phyloP scores from a whole-genome alignment of 768 basidiomycete species.

The Cystofilobasidium capitatum region DNA sequence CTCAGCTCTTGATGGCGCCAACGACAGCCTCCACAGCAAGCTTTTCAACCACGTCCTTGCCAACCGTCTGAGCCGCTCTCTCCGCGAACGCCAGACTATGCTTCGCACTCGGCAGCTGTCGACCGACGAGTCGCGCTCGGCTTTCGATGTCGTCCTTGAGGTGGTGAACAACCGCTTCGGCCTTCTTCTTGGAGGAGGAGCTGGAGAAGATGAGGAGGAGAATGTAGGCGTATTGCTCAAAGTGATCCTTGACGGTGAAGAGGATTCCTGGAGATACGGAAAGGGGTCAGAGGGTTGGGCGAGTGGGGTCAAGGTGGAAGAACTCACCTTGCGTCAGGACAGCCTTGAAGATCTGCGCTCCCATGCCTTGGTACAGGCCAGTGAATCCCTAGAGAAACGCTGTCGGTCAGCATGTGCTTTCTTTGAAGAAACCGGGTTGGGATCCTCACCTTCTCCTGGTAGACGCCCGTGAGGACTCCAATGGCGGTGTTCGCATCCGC shows the following conservation, averaged over 20 bases:
- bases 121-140: not conserved
- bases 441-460: too few relatives aligned
- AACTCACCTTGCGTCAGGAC: constrained; percentile 74
- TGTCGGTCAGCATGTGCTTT: not conserved
- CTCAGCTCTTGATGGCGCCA: not conserved
- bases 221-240: constrained; percentile 74
- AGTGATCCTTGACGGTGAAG: constrained; percentile 96
- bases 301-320: not conserved
- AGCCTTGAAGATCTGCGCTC: constrained; percentile 90
- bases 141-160: not conserved
- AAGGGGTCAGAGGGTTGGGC: not conserved
- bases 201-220: constrained; percentile 38
- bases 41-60: constrained; percentile 23
- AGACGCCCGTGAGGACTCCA: too few relatives aligned
- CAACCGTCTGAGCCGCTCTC: not conserved
- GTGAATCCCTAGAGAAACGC: constrained; percentile 48
- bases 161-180: not conserved
- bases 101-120: constrained; percentile 1
- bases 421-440: too few relatives aligned
- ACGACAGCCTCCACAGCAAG: constrained; percentile 3
- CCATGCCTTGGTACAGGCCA: constrained; percentile 99
- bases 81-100: not conserved
- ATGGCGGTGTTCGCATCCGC: too few relatives aligned
- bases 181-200: not conserved
- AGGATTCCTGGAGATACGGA: constrained; percentile 46